Base-by-base conservation (phyloP, 371 early-diverging fungal species). In the Saksenaea oblongispora region DNA sequence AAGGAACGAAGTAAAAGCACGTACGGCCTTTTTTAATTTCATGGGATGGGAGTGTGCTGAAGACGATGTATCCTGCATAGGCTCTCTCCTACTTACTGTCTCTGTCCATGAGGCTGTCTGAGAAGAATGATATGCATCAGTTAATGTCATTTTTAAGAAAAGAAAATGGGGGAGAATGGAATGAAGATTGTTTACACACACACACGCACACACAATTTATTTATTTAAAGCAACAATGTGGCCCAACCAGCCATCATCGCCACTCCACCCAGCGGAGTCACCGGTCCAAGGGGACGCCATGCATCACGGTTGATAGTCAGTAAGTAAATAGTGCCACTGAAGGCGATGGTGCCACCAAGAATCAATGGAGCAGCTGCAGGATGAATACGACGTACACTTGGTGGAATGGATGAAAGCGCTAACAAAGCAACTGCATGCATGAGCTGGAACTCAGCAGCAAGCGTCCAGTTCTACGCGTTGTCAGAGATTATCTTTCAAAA, bases 201-300 rank as follows among this genome's bases (percentile, higher is more conserved):
- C 37, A 15, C 1, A 37, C 10, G 10, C 13, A 15, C 15, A 18
- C n/a, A n/a, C 1, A n/a, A 44, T 47, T 47, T 24, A 37, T 56
- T 28, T 34, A 15, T 36, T 69, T 70, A 85, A 37, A 86, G 69
- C 13, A 85, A 65, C 18, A 93, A 72, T 24, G 88, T 73, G 22
- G 87, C 75, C 93, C 93, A 93, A 22, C 93, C 93, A 10, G 83
- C 86, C 54, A 89, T 85, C 73, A 93, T 70, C 4, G 79, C 65
- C 5, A 90, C 14, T 14, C 93, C 94, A 39, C 93, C 93, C 14
- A 93, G 69, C 11, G 93, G 93, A 0, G 93, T 92, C 1, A 88
- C 73, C 0, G 90, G 91, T 0, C 90, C 92, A 15, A 93, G 59
- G n/a, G 69, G 68, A 53, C 76, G 66, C 62, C 76, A 80, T 17